These are phyloP conservation scores for Mycosphaerelloides madeirae DNA, from an alignment of 2,329 filamentous ascomycete species.

Conservation along the genomic window DNA sequence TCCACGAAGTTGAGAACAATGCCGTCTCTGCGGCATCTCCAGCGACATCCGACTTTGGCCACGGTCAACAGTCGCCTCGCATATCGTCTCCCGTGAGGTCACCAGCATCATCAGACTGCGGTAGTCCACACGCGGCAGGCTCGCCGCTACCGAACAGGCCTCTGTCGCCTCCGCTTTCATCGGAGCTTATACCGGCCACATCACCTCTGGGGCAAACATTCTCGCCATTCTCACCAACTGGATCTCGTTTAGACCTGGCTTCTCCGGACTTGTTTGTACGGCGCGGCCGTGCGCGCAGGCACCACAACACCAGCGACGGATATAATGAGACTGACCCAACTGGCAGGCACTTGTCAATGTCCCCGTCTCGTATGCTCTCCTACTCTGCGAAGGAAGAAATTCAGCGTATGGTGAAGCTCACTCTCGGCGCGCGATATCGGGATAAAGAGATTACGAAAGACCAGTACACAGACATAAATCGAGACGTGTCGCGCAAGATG, in stretches of 20 bases:
- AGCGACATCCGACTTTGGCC: conserved; percentile 28
- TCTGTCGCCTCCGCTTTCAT: conserved; percentile 66
- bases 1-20: conserved; percentile 76
- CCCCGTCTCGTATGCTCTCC: conserved; percentile 52
- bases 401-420: conserved; percentile 78
- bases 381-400: conserved; percentile 83
- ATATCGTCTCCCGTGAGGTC: conserved; percentile 64
- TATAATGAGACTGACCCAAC: conserved; percentile 23
- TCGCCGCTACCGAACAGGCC: conserved; percentile 64
- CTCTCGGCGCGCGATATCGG: conserved; percentile 77
- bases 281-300: conserved; percentile 21
- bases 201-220: conserved; percentile 63
- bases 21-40: conserved; percentile 34
- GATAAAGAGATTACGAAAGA: conserved; percentile 76
- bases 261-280: conserved; percentile 3
- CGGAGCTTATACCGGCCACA: conserved; percentile 67
- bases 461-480: conserved; percentile 88
- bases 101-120: conserved; percentile 59
- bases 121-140: conserved; percentile 61
- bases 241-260: conserved; percentile 21
- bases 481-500: conserved; percentile 78
- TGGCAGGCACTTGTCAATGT: conserved; percentile 23
- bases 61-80: conserved; percentile 36
- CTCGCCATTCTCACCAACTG: conserved; percentile 57
- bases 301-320: conserved; percentile 20